A percentile compares a stretch with the other conserved stretches of the same genome.
These are phyloP conservation scores for Erythrobasidium yunnanense DNA, from an alignment of 768 basidiomycete species.

Conservation along the genomic window DNA sequence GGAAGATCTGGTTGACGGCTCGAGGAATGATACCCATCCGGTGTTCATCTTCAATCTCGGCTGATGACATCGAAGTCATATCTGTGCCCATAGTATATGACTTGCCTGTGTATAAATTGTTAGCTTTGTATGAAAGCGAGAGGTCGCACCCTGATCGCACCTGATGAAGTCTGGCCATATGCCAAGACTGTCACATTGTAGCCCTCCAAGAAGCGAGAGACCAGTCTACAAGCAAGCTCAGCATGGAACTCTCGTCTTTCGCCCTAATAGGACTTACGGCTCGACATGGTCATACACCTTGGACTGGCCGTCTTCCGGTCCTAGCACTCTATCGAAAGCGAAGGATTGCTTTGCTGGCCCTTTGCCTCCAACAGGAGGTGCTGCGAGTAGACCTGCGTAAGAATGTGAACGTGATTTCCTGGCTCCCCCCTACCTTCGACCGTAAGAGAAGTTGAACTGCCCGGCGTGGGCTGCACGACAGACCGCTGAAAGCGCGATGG, in stretches of 20 bases:
- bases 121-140: background rate
- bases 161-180: slow-evolving; percentile 88
- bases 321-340: slow-evolving; percentile 86
- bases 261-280: slow-evolving; percentile 48
- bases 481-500: slow-evolving; percentile 88
- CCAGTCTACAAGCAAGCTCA: slow-evolving; percentile 44
- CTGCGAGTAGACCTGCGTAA: slow-evolving; percentile 41
- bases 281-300: slow-evolving; percentile 75
- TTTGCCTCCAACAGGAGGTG: slow-evolving; percentile 48
- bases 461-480: slow-evolving; percentile 58
- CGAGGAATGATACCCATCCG: slow-evolving; percentile 88
- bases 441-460: slow-evolving; percentile 61
- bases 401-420: background rate
- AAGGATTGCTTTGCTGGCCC: slow-evolving; percentile 52
- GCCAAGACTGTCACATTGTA: slow-evolving; percentile 97
- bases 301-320: slow-evolving; percentile 72
- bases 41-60: slow-evolving; percentile 35
- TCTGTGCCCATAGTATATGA: slow-evolving; percentile 96
- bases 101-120: slow-evolving; percentile 52
- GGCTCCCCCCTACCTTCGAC: slow-evolving; percentile 51
- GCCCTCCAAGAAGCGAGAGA: slow-evolving; percentile 77
- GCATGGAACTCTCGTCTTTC: slow-evolving; percentile 24
- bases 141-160: background rate
- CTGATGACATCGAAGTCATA: slow-evolving; percentile 52
- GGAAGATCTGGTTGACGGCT: slow-evolving; percentile 79